Percentiles rank a stretch among this genome's conserved stretches.
Conservation (phyloP, 192 early-diverging fungal genomes). For the Podila horticola region DNA sequence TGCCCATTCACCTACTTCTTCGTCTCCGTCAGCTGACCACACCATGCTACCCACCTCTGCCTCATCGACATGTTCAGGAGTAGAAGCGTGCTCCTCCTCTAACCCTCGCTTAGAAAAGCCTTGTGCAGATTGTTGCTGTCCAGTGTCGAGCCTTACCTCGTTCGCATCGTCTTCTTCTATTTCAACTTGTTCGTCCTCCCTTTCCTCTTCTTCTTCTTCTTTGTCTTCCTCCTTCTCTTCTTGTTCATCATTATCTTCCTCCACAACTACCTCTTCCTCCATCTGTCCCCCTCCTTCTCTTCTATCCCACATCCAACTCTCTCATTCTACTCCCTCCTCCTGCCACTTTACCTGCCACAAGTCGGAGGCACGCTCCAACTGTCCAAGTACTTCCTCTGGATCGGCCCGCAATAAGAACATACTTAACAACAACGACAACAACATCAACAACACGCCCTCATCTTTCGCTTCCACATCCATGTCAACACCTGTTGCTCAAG, state of each 20-base stretch:
- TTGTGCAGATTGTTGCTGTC: no score
- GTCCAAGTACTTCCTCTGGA: neutral
- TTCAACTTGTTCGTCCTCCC: neutral
- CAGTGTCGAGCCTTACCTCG: neutral
- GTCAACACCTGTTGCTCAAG: neutral
- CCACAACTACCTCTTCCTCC: neutral
- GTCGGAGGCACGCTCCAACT: neutral
- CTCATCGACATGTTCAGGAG: neutral
- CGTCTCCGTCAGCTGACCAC: neutral
- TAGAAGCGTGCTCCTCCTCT: conserved; percentile 1
- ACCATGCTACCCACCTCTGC: neutral
- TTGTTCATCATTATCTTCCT: neutral
- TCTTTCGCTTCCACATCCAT: neutral
- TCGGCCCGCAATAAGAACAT: neutral
- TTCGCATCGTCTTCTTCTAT: neutral
- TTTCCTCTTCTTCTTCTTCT: neutral
- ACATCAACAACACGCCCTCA: neutral
- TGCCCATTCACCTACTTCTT: neutral
- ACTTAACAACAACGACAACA: neutral
- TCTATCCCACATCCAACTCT: neutral
- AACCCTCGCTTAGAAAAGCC: neutral
- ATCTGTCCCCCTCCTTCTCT: neutral
- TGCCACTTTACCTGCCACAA: neutral
- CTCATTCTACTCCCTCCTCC: neutral
- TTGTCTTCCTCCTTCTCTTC: neutral